Evolutionary conservation across 2,329 filamentous ascomycete species (phyloP).

Genomic region (Colletotrichum spaethianum): DNA sequence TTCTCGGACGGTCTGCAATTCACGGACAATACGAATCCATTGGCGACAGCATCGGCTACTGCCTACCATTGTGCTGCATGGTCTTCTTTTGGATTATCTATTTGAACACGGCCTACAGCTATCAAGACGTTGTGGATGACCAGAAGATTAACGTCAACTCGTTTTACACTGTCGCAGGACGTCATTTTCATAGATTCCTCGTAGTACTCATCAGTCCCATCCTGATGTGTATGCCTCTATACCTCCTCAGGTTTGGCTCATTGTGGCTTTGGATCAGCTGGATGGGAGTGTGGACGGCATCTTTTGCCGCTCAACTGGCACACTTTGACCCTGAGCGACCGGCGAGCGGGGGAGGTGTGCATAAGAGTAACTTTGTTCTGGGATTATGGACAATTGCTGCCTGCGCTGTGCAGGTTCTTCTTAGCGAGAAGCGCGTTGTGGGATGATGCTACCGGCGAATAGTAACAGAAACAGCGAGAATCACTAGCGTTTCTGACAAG

Average conservation of each 20-base stretch:
- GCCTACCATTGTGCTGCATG: conserved; percentile 45
- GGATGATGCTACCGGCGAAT: not conserved
- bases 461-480: too few species aligned
- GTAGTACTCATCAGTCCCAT: conserved; percentile 31
- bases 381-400: conserved; percentile 43
- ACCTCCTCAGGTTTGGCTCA: conserved; percentile 21
- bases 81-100: conserved; percentile 48
- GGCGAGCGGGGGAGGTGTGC: conserved; percentile 42
- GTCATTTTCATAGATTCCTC: conserved; percentile 32
- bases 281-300: conserved; percentile 33
- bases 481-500: not conserved
- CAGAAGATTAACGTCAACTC: conserved; percentile 45
- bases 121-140: conserved; percentile 46
- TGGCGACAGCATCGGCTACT: conserved; percentile 39
- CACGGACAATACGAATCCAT: conserved; percentile 41
- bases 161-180: conserved; percentile 38
- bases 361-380: conserved; percentile 44
- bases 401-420: conserved; percentile 44
- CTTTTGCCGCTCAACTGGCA: conserved; percentile 37
- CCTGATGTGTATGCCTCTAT: conserved; percentile 28
- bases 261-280: conserved; percentile 35
- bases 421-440: conserved; percentile 14
- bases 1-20: conserved; percentile 44
- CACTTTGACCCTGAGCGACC: conserved; percentile 43
- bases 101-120: conserved; percentile 46